Base-by-base conservation (phyloP, 2,329 filamentous ascomycete species). In the Cercospora citrullina region DNA sequence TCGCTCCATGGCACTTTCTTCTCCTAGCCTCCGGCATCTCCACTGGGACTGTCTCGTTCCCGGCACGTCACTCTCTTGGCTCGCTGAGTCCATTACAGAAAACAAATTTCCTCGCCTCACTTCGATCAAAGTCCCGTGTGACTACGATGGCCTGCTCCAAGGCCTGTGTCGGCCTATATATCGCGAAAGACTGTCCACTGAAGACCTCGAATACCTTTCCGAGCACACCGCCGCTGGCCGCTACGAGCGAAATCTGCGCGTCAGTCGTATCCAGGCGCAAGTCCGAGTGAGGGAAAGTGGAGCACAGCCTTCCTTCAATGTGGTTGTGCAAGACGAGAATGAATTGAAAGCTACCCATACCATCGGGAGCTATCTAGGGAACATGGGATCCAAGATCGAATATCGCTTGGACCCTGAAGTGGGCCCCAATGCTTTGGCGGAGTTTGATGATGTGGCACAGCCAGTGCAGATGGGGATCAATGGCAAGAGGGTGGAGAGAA, bases 91-190 rank as follows among this genome's bases (percentile, higher is more conserved):
- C 73, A 91, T 93, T 71, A 78, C 79, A 5, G 84, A 85, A 1
- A 80, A 81, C 4, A 87, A 87, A 0, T 91, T 94, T 74, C 91
- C 91, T 0, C 77, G 80, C 0, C 83, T 94, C 9, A 81, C 80
- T 9, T 80, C 76, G 1, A 79, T 93, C 18, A 87, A 91, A 64
- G 83, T 87, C 0, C 91, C 90, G 1, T 87, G 87, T 66, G 91
- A 94, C 71, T 86, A 89, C 1, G 86, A 91, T 5, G 91, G 90
- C 28, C 72, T 86, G 7, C 87, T 93, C 69, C 91, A 94, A 78
- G 80, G 82, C 1, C 83, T 93, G 1, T 94, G 91, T 77, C 85
- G 84, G 53, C 90, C 90, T 0, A 80, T 84, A 4, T 85, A 86
- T 31, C 82, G 83, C 31, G 81, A 87, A 21, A 84, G 87, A 48